Conservation (phyloP, 805 yeast genomes). For the Lipomyces chichibuensis region DNA sequence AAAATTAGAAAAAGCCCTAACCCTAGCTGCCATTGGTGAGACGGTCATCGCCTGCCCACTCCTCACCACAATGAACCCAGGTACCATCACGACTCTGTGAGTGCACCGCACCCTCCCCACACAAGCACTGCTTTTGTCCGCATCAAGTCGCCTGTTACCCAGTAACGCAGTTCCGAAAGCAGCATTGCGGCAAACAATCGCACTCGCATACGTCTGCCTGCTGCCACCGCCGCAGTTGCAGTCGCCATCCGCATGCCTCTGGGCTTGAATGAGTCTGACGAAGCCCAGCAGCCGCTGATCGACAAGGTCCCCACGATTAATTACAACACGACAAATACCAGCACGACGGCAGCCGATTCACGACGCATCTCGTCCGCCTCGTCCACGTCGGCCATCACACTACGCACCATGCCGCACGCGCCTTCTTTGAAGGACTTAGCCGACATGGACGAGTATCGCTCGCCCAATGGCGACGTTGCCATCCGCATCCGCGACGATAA, state of each 20-base stretch:
- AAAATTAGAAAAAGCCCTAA: too few relatives aligned
- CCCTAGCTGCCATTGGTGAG: background rate
- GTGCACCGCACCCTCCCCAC: background rate
- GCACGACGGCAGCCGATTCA: conserved; percentile 5
- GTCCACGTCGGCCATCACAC: conserved; percentile 33
- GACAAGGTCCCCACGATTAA: background rate
- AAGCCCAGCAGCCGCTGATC: background rate
- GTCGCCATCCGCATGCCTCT: background rate
- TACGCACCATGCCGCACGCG: conserved; percentile 32
- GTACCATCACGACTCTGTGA: background rate
- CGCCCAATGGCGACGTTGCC: conserved; percentile 29
- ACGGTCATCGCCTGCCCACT: background rate
- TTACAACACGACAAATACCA: background rate
- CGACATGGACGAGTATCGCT: conserved; percentile 27
- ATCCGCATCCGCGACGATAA: conserved; percentile 34
- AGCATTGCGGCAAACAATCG: background rate
- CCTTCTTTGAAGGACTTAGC: conserved; percentile 32
- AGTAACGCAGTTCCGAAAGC: background rate
- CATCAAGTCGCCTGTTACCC: background rate
- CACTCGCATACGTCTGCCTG: background rate
- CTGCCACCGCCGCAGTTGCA: background rate
- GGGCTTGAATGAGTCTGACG: background rate
- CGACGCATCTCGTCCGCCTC: conserved; percentile 33
- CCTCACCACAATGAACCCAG: background rate
- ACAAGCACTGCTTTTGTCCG: background rate